A percentile compares a stretch with the other conserved stretches of the same genome.
Conservation (phyloP, 2,329 filamentous ascomycete genomes). For the Achaetomium macrosporum region DNA sequence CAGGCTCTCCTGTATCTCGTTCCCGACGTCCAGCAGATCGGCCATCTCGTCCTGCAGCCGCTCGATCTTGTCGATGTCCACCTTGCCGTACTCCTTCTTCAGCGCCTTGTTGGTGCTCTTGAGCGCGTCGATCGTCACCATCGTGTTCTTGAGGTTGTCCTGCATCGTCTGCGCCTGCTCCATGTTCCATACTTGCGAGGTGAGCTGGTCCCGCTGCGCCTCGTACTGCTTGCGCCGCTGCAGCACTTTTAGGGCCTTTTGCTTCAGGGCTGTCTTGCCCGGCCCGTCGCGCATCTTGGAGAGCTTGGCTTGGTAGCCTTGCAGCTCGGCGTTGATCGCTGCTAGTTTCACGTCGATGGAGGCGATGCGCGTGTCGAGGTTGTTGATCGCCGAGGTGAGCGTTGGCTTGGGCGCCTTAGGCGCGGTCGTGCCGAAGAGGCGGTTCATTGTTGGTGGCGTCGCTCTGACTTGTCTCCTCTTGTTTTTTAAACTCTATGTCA, state of each 20-base stretch:
- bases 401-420: constrained; percentile 84
- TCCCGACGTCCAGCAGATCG: constrained; percentile 92
- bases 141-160: constrained; percentile 96
- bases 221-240: constrained; percentile 95
- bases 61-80: constrained; percentile 97
- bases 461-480: background rate
- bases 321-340: constrained; percentile 83
- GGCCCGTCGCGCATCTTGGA: constrained; percentile 92
- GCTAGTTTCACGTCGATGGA: constrained; percentile 92
- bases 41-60: constrained; percentile 98
- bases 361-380: constrained; percentile 78
- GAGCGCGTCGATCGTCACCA: constrained; percentile 97
- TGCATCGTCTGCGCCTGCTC: constrained; percentile 98
- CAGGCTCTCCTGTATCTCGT: constrained; percentile 96
- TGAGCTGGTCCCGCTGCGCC: constrained; percentile 84
- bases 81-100: constrained; percentile 90
- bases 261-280: constrained; percentile 85
- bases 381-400: constrained; percentile 73
- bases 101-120: constrained; percentile 94
- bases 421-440: constrained; percentile 79
- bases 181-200: constrained; percentile 98
- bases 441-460: constrained; percentile 69
- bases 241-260: constrained; percentile 90
- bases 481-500: background rate
- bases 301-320: constrained; percentile 81